Evolutionary conservation across 768 basidiomycete species (phyloP), one percentile per base, ranked within the genome.

Genomic region (Psilocybe cubensis): DNA sequence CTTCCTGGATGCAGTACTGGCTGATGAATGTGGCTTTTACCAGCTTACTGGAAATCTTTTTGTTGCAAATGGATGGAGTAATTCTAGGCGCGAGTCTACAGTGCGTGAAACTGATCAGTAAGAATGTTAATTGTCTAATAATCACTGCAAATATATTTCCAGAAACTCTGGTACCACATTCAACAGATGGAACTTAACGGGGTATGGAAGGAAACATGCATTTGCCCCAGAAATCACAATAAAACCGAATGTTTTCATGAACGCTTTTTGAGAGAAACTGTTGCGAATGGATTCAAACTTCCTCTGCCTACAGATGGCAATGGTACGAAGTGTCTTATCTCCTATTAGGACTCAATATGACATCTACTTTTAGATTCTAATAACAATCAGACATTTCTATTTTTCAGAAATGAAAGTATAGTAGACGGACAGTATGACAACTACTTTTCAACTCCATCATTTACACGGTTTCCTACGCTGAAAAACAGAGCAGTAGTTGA

Each of bases 401-500:
- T 58, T 29, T 31, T 28, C 1, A 44, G 57, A 41, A 43, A 40
- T 14, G 42, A 52, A 33, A 17, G 18, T 17, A 28, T 28, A 1
- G n/a, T 27, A 6, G 42, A 51, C 3, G 43, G 25, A 9, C 27
- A 24, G 5, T 52, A 35, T 29, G 40, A 46, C 5, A 46, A 55
- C 21, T 20, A 33, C 3, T 60, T 60, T 21, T 60, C 59, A 6
- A 42, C 56, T 8, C 54, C 59, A 3, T 38, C 54, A 5, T 21
- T 11, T 1, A 10, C 27, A 18, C 12, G 27, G 14, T 40, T 45
- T n/a, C 12, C 40, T 4, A 52, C 29, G 4, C 14, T 56, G 10
- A 60, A 60, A 12, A 47, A 55, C 31, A 38, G 54, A 11, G 59
- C 59, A 12, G 50, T 60, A 5, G 54, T 60, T 5, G 25, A 53